Evolutionary conservation across 2,329 filamentous ascomycete species (phyloP).

Genomic region (Leptoxyphium fumago): DNA sequence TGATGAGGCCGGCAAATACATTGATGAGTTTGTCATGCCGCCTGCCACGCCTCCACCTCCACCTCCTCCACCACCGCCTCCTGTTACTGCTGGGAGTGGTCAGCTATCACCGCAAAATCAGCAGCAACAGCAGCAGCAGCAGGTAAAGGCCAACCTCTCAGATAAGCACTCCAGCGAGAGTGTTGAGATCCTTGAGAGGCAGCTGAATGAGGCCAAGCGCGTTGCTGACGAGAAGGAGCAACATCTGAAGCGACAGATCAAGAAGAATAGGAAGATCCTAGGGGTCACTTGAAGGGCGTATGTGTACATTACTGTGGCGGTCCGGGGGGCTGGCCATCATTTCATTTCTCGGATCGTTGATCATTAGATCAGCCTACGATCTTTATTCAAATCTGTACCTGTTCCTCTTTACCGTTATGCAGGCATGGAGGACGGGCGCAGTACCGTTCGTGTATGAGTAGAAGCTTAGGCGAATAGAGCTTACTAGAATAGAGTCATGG

Average conservation of each 20-base stretch:
- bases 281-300: conserved; percentile 7
- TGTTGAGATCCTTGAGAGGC: conserved; percentile 18
- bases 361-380: no score
- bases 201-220: conserved; percentile 16
- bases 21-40: conserved; percentile 25
- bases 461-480: no score
- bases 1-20: conserved; percentile 22
- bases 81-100: conserved; percentile 3
- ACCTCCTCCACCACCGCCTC: neutral
- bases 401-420: no score
- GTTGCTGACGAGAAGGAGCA: conserved; percentile 21
- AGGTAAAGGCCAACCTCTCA: neutral
- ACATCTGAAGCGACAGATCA: conserved; percentile 18
- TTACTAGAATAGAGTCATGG: no score
- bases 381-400: no score
- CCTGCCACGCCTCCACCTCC: conserved; percentile 16
- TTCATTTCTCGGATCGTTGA: no score
- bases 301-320: neutral
- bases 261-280: conserved; percentile 21
- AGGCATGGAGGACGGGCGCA: no score
- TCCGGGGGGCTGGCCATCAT: no score
- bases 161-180: conserved; percentile 1
- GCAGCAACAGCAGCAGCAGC: conserved; percentile 1
- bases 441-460: no score
- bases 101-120: neutral